Base-by-base conservation (phyloP, 352 stramenopile species). In the Thalassiosira delicatula region DNA sequence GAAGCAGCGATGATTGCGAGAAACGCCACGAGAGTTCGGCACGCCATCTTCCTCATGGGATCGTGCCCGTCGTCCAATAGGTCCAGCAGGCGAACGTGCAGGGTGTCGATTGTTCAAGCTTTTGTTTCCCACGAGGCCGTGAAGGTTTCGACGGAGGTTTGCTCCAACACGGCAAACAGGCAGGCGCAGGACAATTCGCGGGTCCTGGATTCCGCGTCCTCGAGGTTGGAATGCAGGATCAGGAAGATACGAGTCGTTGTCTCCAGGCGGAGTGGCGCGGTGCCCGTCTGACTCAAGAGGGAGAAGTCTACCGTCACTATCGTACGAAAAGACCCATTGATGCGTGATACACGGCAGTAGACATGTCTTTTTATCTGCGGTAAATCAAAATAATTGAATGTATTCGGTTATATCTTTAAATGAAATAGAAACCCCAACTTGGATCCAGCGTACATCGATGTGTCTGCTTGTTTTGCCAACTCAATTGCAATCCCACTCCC, bases 141-240 rank as follows among this genome's bases (percentile, higher is more conserved):
- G 54, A 83, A 77, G 3, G 11, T 71, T 32, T 72, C 33, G 3
- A n/a, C n/a, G 11, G 67, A 65, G 12, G 76, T 57, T 21, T 83
- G 67, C 35, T 54, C 49, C 21, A 86, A 66, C 21, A 72, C 25
- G 42, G 83, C 29, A 21, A 61, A 76, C 4, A 86, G 68, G 44
- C 79, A 83, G 14, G 44, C 21, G 44, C 79, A 86, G 14, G 59
- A 79, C 8, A 86, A 33, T 69, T 86, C 79, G 29, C 73, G 60
- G 19, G 61, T 83, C 0, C 51, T 76, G 29, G 67, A 67, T 54
- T 86, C 79, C n/a, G 61, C 69, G 63, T 86, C 79, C 21, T 83
- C 79, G 11, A 86, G 54, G 42, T 74, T 83, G 40, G 79, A 83
- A 35, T 80, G 68, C 27, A 86, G 73, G 73, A 82, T 76, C 12